Evolutionary conservation across 2,329 filamentous ascomycete species (phyloP).

Genomic region (Monosporascus sp.): DNA sequence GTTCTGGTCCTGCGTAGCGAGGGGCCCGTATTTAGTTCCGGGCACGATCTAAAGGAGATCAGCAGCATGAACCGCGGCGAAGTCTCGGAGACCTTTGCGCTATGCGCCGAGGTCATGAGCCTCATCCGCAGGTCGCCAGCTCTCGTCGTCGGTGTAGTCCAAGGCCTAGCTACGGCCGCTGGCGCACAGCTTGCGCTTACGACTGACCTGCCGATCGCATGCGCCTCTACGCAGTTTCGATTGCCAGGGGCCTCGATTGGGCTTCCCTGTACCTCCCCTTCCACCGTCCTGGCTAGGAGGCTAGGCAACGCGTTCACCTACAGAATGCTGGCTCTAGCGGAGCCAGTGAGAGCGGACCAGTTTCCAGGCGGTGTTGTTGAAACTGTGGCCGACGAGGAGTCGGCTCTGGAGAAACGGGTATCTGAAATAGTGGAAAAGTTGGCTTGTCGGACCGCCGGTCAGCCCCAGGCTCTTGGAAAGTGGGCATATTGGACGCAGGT

Average conservation of each 20-base stretch:
- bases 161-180: slow-evolving; percentile 27
- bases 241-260: slow-evolving; percentile 27
- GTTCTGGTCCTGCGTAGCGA: slow-evolving; percentile 27
- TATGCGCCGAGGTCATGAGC: slow-evolving; percentile 28
- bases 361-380: slow-evolving; percentile 21
- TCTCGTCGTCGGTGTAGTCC: slow-evolving; percentile 25
- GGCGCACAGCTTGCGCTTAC: slow-evolving; percentile 29
- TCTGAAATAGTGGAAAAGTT: slow-evolving; percentile 18
- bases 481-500: slow-evolving; percentile 32
- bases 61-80: slow-evolving; percentile 3
- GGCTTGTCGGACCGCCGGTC: slow-evolving; percentile 15
- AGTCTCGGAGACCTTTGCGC: slow-evolving; percentile 17
- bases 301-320: slow-evolving; percentile 20
- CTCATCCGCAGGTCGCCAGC: slow-evolving; percentile 28
- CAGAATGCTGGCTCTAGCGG: slow-evolving; percentile 25
- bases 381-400: slow-evolving; percentile 14
- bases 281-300: slow-evolving; percentile 20
- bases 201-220: slow-evolving; percentile 24
- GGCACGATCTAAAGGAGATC: slow-evolving; percentile 28
- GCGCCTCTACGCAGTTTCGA: slow-evolving; percentile 16
- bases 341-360: slow-evolving; percentile 19
- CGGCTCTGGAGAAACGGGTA: slow-evolving; percentile 19
- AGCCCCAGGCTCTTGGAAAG: slow-evolving; percentile 29
- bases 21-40: slow-evolving; percentile 26
- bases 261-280: slow-evolving; percentile 28